phyloP scores from a whole-genome alignment of 1,284 basidiomycete genomes.

The Boletus putidus region DNA sequence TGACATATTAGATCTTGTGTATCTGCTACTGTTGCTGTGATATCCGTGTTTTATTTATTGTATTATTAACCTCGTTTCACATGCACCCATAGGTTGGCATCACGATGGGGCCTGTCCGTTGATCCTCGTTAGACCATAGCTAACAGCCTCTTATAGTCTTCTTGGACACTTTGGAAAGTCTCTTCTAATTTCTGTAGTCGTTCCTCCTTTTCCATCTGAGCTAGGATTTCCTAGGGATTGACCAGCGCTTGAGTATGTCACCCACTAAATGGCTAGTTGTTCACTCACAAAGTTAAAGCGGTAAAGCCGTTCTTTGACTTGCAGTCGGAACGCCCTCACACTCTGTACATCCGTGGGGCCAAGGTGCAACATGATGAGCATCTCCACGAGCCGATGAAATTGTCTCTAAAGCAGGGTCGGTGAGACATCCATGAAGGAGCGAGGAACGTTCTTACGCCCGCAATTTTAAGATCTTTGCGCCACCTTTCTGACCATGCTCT shows the following conservation, averaged over 20 bases:
- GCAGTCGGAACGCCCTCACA: slow-evolving; percentile 69
- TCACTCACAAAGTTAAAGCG: slow-evolving; percentile 88
- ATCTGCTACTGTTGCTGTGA: slow-evolving; percentile 19
- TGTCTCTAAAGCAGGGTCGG: slow-evolving; percentile 62
- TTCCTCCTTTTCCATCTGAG: slow-evolving; percentile 83
- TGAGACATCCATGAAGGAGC: slow-evolving; percentile 4
- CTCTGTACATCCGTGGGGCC: slow-evolving; percentile 60
- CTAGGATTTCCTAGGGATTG: slow-evolving; percentile 71
- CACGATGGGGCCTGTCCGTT: not conserved
- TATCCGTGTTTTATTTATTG: slow-evolving; percentile 30
- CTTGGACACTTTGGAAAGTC: slow-evolving; percentile 85
- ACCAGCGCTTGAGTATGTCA: slow-evolving; percentile 4
- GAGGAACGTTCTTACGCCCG: slow-evolving; percentile 57
- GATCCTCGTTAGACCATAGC: slow-evolving; percentile 44
- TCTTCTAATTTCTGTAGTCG: slow-evolving; percentile 88
- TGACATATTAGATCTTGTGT: slow-evolving; percentile 21
- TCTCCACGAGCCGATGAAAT: slow-evolving; percentile 89
- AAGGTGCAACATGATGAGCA: slow-evolving; percentile 80
- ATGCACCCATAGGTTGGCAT: not conserved
- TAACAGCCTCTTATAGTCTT: slow-evolving; percentile 86
- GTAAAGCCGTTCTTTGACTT: slow-evolving; percentile 92
- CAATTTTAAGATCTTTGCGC: slow-evolving; percentile 85
- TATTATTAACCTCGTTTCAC: slow-evolving; percentile 22
- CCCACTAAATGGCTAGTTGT: not conserved
- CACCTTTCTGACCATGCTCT: slow-evolving; percentile 79